Evolutionary conservation across 345 rosid genomes (phyloP).

Genomic region (Aquilaria yunnanensis): DNA sequence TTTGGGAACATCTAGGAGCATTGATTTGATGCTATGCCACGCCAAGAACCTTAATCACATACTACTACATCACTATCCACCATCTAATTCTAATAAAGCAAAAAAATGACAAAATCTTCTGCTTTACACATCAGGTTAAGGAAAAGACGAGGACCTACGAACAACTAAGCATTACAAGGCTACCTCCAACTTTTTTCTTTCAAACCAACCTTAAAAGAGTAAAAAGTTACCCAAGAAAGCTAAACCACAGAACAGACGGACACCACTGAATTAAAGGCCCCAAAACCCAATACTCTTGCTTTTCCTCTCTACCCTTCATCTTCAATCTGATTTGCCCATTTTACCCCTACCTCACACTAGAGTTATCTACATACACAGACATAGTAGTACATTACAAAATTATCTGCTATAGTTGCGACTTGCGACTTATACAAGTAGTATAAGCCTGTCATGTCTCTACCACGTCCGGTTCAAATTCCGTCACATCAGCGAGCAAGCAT

Average conservation of each 20-base stretch:
- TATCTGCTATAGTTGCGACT: not conserved
- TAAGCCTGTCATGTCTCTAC: not conserved
- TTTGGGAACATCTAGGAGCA: too few species aligned
- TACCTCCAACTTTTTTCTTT: not conserved
- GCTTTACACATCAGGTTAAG: conserved; percentile 11
- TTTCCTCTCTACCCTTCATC: not conserved
- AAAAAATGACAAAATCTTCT: not conserved
- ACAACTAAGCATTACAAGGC: conserved; percentile 15
- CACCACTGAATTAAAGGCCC: not conserved
- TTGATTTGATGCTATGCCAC: too few species aligned
- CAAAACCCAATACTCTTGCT: not conserved
- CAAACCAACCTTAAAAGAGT: conserved; percentile 7
- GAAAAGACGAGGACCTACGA: conserved; percentile 3
- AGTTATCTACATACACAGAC: conserved; percentile 12
- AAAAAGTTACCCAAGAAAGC: conserved; percentile 6
- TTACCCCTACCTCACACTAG: conserved; percentile 13
- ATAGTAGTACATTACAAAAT: conserved; percentile 13
- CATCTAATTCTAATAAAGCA: conserved; percentile 6
- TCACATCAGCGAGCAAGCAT: conserved; percentile 79
- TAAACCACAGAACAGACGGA: not conserved
- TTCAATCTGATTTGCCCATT: not conserved
- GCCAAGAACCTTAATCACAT: too few species aligned
- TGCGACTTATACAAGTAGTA: conserved; percentile 21
- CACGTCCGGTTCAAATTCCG: not conserved
- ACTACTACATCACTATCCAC: not conserved